Conservation (phyloP, 1,284 basidiomycete species). For the Trametes sp. region DNA sequence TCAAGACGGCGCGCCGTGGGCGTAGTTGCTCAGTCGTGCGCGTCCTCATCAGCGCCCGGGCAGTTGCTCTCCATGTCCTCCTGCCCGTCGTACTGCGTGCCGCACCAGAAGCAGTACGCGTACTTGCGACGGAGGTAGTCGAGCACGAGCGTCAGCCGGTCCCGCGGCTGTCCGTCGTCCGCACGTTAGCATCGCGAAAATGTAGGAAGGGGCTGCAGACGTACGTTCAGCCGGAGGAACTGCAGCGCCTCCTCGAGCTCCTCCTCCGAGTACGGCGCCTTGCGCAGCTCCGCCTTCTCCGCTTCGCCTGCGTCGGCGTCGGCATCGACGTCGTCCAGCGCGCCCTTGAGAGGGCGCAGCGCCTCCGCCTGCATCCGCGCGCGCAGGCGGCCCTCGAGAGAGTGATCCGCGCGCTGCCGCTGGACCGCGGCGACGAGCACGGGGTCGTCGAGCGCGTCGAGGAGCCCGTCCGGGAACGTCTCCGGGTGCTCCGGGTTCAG, state of each 20-base stretch:
- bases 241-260: slow-evolving; percentile 69
- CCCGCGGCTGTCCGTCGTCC: slow-evolving; percentile 58
- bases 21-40: slow-evolving; percentile 65
- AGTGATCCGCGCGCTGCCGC: slow-evolving; percentile 33
- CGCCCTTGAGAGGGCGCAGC: slow-evolving; percentile 56
- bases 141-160: slow-evolving; percentile 72
- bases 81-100: slow-evolving; percentile 69
- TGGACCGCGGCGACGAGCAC: slow-evolving; percentile 37
- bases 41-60: slow-evolving; percentile 80
- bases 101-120: slow-evolving; percentile 89
- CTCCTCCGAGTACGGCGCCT: slow-evolving; percentile 55
- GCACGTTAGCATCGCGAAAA: slow-evolving; percentile 1
- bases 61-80: slow-evolving; percentile 73
- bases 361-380: slow-evolving; percentile 76
- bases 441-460: slow-evolving; percentile 59
- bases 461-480: slow-evolving; percentile 69
- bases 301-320: slow-evolving; percentile 39
- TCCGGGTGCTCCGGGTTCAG: slow-evolving; percentile 69
- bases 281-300: slow-evolving; percentile 34
- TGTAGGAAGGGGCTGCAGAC: slow-evolving; percentile 30
- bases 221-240: slow-evolving; percentile 73
- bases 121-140: slow-evolving; percentile 76
- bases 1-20: neutral
- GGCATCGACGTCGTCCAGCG: slow-evolving; percentile 44
- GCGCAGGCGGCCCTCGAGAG: slow-evolving; percentile 59